Conservation (phyloP, 176 grass and related monocot genomes). For the Bromus sterilis region DNA sequence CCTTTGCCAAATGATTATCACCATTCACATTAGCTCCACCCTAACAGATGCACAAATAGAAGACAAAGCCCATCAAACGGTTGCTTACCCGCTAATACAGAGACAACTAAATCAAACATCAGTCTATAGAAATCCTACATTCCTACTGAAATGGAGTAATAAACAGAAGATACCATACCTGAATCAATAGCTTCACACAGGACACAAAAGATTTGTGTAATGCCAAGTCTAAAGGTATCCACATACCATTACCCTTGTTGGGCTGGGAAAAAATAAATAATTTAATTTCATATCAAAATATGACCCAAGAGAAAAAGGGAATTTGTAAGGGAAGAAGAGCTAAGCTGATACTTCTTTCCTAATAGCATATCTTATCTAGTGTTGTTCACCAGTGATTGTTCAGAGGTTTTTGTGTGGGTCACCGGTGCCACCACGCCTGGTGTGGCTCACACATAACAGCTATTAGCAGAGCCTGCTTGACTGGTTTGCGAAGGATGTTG, state of each 20-base stretch:
- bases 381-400: not conserved
- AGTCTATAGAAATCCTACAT: not conserved
- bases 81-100: not conserved
- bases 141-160: not conserved
- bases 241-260: not conserved
- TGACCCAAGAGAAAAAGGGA: not conserved
- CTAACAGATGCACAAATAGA: not conserved
- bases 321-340: not conserved
- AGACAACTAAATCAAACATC: not conserved
- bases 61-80: not conserved
- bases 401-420: not conserved
- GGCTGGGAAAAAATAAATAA: not conserved
- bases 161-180: not conserved
- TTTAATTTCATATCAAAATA: not conserved
- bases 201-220: not conserved
- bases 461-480: not conserved
- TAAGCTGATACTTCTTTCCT: not conserved
- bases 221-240: constrained; percentile 1
- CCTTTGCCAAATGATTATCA: not conserved
- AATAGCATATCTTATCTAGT: not conserved
- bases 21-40: not conserved
- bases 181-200: constrained; percentile 32
- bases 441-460: not conserved
- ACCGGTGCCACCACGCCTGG: not conserved
- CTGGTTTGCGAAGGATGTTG: not conserved